phyloP scores from a whole-genome alignment of 306 rosid genomes.

The Erythrophleum fordii region DNA sequence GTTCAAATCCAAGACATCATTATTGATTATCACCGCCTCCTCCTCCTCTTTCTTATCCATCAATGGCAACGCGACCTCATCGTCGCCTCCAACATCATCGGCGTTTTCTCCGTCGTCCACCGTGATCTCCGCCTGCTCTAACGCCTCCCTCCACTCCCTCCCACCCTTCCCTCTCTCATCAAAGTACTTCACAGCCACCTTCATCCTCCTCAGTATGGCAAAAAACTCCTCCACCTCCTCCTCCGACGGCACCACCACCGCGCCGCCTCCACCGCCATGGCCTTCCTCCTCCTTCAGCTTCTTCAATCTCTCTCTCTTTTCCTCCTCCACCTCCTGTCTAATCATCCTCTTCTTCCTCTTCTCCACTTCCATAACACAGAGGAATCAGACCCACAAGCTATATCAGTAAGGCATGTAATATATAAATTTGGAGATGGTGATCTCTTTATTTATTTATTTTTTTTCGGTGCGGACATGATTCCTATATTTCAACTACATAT shows the following conservation, averaged over 20 bases:
- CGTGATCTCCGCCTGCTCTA: slow-evolving; percentile 30
- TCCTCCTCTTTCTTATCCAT: not conserved
- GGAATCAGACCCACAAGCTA: slow-evolving; percentile 11
- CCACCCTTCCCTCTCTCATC: slow-evolving; percentile 43
- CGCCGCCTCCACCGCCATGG: not conserved
- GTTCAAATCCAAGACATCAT: slow-evolving; percentile 44
- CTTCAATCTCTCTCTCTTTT: slow-evolving; percentile 7
- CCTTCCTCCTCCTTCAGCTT: slow-evolving; percentile 31
- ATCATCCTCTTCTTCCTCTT: slow-evolving; percentile 35
- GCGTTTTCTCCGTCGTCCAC: not conserved
- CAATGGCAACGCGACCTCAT: not conserved
- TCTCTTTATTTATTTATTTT: not conserved
- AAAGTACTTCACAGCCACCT: slow-evolving; percentile 66
- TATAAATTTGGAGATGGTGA: not conserved
- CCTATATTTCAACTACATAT: not conserved
- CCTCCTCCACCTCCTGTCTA: slow-evolving; percentile 19
- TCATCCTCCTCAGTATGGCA: slow-evolving; percentile 75
- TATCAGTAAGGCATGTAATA: not conserved
- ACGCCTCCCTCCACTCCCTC: slow-evolving; percentile 41
- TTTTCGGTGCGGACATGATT: not conserved
- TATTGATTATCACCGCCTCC: not conserved
- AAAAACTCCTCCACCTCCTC: slow-evolving; percentile 84
- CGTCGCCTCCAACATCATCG: not conserved
- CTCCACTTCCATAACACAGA: slow-evolving; percentile 44
- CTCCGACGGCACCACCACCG: slow-evolving; percentile 46